Conservation (phyloP, 768 basidiomycete genomes). For the Gloeophyllum trabeum region DNA sequence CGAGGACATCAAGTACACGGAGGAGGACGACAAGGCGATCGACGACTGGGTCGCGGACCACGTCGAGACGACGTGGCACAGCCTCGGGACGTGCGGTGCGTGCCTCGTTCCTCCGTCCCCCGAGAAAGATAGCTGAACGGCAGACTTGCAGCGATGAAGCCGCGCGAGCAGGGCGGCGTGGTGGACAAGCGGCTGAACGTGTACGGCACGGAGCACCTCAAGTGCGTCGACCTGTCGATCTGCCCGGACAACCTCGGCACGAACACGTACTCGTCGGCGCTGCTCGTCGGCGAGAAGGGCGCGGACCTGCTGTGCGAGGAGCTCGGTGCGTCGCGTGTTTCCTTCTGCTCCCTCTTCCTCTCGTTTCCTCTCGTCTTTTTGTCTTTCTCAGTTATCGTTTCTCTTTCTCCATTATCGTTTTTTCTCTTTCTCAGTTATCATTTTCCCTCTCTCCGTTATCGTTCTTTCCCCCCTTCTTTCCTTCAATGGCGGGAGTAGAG, state of each 20-base stretch:
- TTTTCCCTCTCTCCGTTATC: too few relatives aligned
- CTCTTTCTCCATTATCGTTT: slow-evolving; percentile 3
- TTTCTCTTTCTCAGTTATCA: neutral
- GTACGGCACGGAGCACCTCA: slow-evolving; percentile 56
- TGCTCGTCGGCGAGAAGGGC: slow-evolving; percentile 62
- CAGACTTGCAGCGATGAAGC: slow-evolving; percentile 46
- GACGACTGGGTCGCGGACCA: slow-evolving; percentile 62
- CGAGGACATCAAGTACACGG: slow-evolving; percentile 53
- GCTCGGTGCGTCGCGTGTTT: slow-evolving; percentile 32
- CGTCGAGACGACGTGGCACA: slow-evolving; percentile 74
- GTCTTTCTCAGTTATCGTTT: too few relatives aligned
- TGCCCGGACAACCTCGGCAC: slow-evolving; percentile 67
- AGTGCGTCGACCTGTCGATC: slow-evolving; percentile 58
- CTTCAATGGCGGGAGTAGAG: too few relatives aligned
- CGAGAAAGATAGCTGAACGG: neutral
- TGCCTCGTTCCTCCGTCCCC: neutral
- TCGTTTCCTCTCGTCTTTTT: neutral
- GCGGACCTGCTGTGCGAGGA: slow-evolving; percentile 51
- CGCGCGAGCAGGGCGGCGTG: slow-evolving; percentile 52
- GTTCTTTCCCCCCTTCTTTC: too few relatives aligned
- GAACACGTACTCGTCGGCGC: slow-evolving; percentile 62
- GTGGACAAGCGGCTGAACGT: slow-evolving; percentile 55
- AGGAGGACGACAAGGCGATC: slow-evolving; percentile 62
- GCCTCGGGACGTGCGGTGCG: slow-evolving; percentile 30
- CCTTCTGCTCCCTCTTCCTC: neutral